These are phyloP conservation scores for Citrus glauca DNA, from an alignment of 345 rosid genomes.

Conservation along the genomic window DNA sequence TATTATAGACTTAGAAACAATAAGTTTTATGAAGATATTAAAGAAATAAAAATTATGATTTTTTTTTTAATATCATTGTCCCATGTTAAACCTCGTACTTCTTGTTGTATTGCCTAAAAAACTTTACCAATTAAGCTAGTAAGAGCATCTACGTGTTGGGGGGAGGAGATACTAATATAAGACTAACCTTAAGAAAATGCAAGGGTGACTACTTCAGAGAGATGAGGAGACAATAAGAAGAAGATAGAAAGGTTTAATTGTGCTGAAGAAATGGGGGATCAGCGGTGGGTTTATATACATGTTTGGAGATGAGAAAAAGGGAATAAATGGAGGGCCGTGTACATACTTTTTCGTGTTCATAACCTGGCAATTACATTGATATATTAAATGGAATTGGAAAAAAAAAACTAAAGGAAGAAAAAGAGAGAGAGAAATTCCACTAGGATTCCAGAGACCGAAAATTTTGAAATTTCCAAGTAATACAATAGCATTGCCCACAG, in stretches of 20 bases:
- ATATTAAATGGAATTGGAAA: slow-evolving; percentile 20
- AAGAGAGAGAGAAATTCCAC: slow-evolving; percentile 37
- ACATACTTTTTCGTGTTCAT: slow-evolving; percentile 49
- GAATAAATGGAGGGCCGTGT: slow-evolving; percentile 43
- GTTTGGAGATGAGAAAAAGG: slow-evolving; percentile 21
- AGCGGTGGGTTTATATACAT: slow-evolving; percentile 37
- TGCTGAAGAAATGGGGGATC: slow-evolving; percentile 22
- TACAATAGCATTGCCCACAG: slow-evolving; percentile 9
- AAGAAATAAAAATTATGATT: too few species aligned
- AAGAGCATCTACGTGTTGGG: too few species aligned
- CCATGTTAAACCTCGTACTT: too few species aligned
- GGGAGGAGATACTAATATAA: too few species aligned
- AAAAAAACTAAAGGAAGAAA: slow-evolving; percentile 21
- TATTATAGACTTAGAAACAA: too few species aligned
- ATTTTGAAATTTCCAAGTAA: slow-evolving; percentile 13
- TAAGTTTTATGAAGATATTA: too few species aligned
- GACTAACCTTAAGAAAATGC: neutral
- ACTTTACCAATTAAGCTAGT: neutral
- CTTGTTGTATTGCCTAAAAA: neutral
- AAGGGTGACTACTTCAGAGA: neutral
- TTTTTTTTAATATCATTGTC: too few species aligned
- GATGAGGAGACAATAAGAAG: neutral
- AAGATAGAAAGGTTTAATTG: neutral
- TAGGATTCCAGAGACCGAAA: slow-evolving; percentile 34
- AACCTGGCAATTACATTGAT: slow-evolving; percentile 44